Conservation (phyloP, 805 yeast genomes). For the Sugiyamaella lignohabitans region DNA sequence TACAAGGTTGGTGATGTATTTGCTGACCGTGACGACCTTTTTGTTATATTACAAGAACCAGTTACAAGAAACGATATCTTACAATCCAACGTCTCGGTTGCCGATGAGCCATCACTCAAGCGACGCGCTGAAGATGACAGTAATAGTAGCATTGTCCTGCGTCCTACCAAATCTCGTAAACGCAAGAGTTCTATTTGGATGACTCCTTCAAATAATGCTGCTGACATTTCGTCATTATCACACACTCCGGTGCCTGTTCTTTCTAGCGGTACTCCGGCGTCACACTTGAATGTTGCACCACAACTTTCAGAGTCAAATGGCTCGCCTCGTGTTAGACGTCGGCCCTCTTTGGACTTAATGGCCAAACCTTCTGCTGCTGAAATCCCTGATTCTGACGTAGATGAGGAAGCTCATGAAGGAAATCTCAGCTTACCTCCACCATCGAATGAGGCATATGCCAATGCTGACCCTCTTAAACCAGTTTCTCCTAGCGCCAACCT, state of each 20-base stretch:
- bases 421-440: background rate
- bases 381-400: conserved; percentile 4
- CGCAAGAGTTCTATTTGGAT: conserved; percentile 15
- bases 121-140: too few relatives aligned
- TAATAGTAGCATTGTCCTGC: background rate
- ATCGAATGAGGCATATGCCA: background rate
- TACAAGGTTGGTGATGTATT: conserved; percentile 61
- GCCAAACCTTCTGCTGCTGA: background rate
- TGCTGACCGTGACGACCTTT: conserved; percentile 40
- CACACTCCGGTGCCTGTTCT: too few relatives aligned
- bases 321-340: background rate
- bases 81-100: too few relatives aligned
- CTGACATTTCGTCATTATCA: too few relatives aligned
- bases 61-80: too few relatives aligned
- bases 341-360: background rate
- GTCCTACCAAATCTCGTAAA: conserved; percentile 5
- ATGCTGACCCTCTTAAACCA: conserved; percentile 6
- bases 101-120: too few relatives aligned
- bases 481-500: conserved; percentile 4
- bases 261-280: background rate
- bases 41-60: conserved; percentile 7
- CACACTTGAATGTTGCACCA: background rate
- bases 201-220: conserved; percentile 1
- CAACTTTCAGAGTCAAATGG: too few relatives aligned
- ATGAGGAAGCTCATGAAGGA: background rate